Conservation (phyloP, 2,329 filamentous ascomycete genomes). For the Epichloe scottii region DNA sequence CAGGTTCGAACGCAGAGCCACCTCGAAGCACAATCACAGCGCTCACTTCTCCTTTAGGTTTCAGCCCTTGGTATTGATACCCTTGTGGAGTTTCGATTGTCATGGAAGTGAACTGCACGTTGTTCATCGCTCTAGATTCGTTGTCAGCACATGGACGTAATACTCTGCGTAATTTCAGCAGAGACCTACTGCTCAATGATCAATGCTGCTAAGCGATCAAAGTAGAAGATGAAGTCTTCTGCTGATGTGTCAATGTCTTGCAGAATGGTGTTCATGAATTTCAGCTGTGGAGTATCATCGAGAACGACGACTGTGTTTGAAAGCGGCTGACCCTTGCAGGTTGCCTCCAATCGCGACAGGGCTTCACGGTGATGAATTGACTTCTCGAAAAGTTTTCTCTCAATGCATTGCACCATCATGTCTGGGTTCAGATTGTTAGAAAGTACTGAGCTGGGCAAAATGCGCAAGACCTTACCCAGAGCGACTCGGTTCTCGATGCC, state of each 20-base stretch:
- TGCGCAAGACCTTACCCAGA: slow-evolving; percentile 44
- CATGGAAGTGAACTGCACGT: slow-evolving; percentile 53
- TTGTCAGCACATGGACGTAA: slow-evolving; percentile 6
- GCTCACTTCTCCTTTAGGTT: slow-evolving; percentile 59
- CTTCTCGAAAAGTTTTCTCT: slow-evolving; percentile 75
- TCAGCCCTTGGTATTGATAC: slow-evolving; percentile 57
- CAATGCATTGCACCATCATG: slow-evolving; percentile 91
- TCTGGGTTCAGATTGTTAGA: slow-evolving; percentile 29
- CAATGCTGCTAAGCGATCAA: slow-evolving; percentile 76
- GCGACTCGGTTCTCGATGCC: slow-evolving; percentile 92
- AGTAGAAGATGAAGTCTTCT: slow-evolving; percentile 96
- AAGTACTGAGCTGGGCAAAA: not conserved
- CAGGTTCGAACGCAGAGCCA: slow-evolving; percentile 77
- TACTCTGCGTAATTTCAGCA: not conserved
- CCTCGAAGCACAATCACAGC: slow-evolving; percentile 83
- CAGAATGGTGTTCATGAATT: slow-evolving; percentile 82
- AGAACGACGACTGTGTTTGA: slow-evolving; percentile 65
- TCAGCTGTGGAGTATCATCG: slow-evolving; percentile 65
- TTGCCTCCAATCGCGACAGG: slow-evolving; percentile 61
- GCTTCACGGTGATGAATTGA: slow-evolving; percentile 72
- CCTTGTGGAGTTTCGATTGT: slow-evolving; percentile 60
- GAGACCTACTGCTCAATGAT: slow-evolving; percentile 60
- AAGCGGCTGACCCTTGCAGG: slow-evolving; percentile 58
- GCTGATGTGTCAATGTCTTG: slow-evolving; percentile 65
- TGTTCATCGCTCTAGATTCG: slow-evolving; percentile 55